phyloP scores from a whole-genome alignment of 2,329 filamentous ascomycete species.

The Macroventuria anomochaeta region DNA sequence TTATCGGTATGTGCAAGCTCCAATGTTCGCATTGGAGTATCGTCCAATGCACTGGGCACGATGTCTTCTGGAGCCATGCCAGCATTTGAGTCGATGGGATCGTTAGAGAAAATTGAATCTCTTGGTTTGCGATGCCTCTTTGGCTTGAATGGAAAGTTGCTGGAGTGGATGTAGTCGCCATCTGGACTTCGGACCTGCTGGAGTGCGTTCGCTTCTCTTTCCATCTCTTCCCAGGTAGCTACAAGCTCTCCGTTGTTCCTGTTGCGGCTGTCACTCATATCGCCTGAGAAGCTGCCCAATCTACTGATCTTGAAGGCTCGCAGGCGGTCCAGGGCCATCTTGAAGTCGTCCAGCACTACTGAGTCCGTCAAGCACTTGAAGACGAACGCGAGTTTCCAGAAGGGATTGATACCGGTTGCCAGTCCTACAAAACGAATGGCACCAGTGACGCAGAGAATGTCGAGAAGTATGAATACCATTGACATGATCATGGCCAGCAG shows the following conservation, averaged over 20 bases:
- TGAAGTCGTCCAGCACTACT: constrained; percentile 72
- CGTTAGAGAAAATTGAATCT: constrained; percentile 34
- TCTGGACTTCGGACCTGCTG: constrained; percentile 38
- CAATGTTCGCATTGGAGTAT: constrained; percentile 22
- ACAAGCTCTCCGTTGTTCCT: constrained; percentile 40
- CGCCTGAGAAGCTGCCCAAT: constrained; percentile 46
- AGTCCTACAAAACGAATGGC: constrained; percentile 49
- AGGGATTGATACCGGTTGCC: constrained; percentile 67
- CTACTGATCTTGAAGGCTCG: constrained; percentile 54
- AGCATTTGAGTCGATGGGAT: constrained; percentile 21
- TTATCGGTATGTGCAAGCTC: constrained; percentile 23
- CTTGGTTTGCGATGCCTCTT: constrained; percentile 30
- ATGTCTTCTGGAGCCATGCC: constrained; percentile 38
- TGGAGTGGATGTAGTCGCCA: constrained; percentile 39
- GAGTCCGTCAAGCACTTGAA: constrained; percentile 73
- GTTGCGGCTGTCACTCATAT: constrained; percentile 43
- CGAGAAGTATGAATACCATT: constrained; percentile 66
- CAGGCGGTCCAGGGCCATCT: constrained; percentile 60
- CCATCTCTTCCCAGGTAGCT: constrained; percentile 45
- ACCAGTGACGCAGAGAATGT: constrained; percentile 65
- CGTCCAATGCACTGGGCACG: constrained; percentile 37
- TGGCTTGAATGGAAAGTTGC: constrained; percentile 38
- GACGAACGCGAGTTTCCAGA: constrained; percentile 69
- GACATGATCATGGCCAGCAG: constrained; percentile 66
- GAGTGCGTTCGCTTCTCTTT: constrained; percentile 36